Base-by-base conservation (phyloP, 2,329 filamentous ascomycete species). In the Aureobasidium sp. region DNA sequence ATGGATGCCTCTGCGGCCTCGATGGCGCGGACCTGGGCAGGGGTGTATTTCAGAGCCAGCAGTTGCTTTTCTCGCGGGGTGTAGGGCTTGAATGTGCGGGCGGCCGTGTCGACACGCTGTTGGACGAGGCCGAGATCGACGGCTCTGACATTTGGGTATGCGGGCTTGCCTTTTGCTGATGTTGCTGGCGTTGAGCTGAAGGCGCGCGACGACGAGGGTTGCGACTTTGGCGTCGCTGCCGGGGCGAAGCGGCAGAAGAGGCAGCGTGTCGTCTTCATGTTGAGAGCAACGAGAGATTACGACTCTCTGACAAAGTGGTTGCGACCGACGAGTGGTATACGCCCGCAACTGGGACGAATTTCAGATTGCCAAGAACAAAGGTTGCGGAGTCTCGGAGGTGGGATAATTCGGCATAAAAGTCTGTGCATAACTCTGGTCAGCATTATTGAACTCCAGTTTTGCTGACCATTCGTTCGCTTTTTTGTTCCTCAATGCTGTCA, bases 21-120 rank as follows among this genome's bases (percentile, higher is more conserved):
- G 71, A 97, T 85, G 62, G 91, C 90, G 61, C 84, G 85, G 67
- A 95, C 80, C 77, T 97, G 93, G 72, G 88, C 85, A 16, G 86
- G 81, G 0, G 90, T 89, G 79, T 96, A 97, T 68, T 83, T 83
- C 70, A 84, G 76, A 63, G 76, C 75, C 62, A 96, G 80, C 25
- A 76, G 69, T 63, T 81, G 79, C 69, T 84, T 83, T 71, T 94
- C 86, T 65, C 86, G 81, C 44, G 81, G 75, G 15, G 84, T 85
- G 77, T 91, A 94, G 15, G 83, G 78, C 65, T 85, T 81, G 69
- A 86, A 86, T 47, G 76, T 72, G 45, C 81, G 70, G 34, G 55
- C 55, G 13, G 58, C 47, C 9, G 41, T 29, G n/a, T 59, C 59
- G 37, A 55, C 36, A 54, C 54, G 67, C 64, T 32, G 62, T 49